Conservation (phyloP, 441 rosid genomes). For the Pelargonium australe region DNA sequence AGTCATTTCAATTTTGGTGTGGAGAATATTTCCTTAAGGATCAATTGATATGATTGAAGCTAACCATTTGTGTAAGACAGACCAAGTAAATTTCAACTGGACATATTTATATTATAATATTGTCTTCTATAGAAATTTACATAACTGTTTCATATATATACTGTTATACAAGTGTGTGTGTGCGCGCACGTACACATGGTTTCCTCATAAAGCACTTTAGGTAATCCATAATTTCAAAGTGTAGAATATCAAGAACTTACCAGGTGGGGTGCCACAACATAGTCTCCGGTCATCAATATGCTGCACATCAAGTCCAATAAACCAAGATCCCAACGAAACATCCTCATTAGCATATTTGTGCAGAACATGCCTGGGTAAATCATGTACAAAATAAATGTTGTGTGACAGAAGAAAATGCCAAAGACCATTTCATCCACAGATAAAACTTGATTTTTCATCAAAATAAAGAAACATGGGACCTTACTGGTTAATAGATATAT, state of each 20-base stretch:
- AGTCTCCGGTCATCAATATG: constrained; percentile 89
- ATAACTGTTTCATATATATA: too few relatives aligned
- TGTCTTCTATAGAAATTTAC: too few relatives aligned
- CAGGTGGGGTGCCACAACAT: constrained; percentile 95
- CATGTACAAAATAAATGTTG: constrained; percentile 14
- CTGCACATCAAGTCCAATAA: constrained; percentile 83
- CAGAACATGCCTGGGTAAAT: constrained; percentile 70
- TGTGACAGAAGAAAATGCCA: constrained; percentile 3
- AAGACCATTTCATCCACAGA: neutral
- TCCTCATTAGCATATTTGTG: constrained; percentile 98
- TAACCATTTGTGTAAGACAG: too few relatives aligned
- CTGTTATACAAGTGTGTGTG: too few relatives aligned
- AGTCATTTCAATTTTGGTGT: constrained; percentile 26
- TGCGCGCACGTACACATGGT: too few relatives aligned
- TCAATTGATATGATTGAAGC: constrained; percentile 12
- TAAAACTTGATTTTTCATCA: neutral
- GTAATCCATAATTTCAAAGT: neutral
- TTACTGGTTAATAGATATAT: constrained; percentile 8
- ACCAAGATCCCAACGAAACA: constrained; percentile 95
- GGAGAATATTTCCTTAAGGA: constrained; percentile 19
- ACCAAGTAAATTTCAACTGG: too few relatives aligned
- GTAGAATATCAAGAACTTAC: constrained; percentile 32
- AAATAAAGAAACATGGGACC: neutral
- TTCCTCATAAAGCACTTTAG: too few relatives aligned
- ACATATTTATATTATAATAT: too few relatives aligned